Conservation (phyloP, 768 basidiomycete genomes). For the Pleurotus platypus region DNA sequence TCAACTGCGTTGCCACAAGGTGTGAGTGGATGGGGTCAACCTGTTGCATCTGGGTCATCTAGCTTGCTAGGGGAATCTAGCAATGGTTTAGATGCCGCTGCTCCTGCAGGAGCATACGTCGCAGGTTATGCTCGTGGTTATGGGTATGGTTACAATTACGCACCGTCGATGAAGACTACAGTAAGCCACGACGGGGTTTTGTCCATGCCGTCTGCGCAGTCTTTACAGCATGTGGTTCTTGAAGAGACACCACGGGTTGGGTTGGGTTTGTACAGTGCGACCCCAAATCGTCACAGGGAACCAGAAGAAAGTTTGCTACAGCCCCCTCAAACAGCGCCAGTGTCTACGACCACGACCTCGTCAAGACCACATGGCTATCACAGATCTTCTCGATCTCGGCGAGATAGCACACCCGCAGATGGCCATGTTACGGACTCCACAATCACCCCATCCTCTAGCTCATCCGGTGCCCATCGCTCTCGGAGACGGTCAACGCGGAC, state of each 20-base stretch:
- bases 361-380: neutral
- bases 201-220: neutral
- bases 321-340: slow-evolving; percentile 2
- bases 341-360: neutral
- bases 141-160: slow-evolving; percentile 28
- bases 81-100: neutral
- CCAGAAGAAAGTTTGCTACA: neutral
- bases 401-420: neutral
- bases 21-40: slow-evolving; percentile 7
- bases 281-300: neutral
- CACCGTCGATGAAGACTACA: neutral
- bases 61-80: neutral
- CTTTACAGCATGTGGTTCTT: neutral
- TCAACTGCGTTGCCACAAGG: slow-evolving; percentile 11
- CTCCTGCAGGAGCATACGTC: slow-evolving; percentile 27
- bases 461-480: slow-evolving; percentile 4
- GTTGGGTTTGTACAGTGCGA: slow-evolving; percentile 1
- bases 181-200: neutral
- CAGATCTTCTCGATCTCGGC: slow-evolving; percentile 4
- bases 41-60: neutral
- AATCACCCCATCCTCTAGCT: neutral
- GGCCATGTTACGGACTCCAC: slow-evolving; percentile 5
- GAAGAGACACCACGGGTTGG: neutral
- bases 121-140: slow-evolving; percentile 32
- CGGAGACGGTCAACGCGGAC: slow-evolving; percentile 1